Conservation (phyloP, 768 basidiomycete species). For the Phylloporus sp. region DNA sequence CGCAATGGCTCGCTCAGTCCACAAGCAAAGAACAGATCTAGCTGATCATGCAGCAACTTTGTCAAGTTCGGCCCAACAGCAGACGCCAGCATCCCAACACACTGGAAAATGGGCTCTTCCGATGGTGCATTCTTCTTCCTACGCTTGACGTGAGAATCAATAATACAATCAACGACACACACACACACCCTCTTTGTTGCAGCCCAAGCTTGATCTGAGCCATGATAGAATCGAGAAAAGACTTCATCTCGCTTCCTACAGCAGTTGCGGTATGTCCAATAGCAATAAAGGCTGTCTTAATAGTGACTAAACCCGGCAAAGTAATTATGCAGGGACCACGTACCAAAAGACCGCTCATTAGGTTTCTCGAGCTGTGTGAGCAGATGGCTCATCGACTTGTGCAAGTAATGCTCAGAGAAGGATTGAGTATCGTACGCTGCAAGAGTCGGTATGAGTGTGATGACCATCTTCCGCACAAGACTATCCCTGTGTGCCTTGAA, state of each 20-base stretch:
- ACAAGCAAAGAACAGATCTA: constrained; percentile 94
- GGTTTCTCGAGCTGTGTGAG: constrained; percentile 85
- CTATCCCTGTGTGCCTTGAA: constrained; percentile 86
- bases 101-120: constrained; percentile 96
- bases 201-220: constrained; percentile 84
- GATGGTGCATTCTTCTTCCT: constrained; percentile 87
- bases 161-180: background rate
- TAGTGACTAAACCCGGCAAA: background rate
- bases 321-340: constrained; percentile 10
- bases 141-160: constrained; percentile 2
- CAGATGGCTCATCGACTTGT: constrained; percentile 91
- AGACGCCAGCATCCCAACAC: constrained; percentile 91
- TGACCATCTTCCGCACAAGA: constrained; percentile 89
- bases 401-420: constrained; percentile 86
- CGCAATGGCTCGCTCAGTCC: constrained; percentile 87
- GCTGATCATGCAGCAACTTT: constrained; percentile 90
- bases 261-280: constrained; percentile 93
- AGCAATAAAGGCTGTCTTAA: constrained; percentile 78
- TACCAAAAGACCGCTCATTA: constrained; percentile 83
- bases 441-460: constrained; percentile 90
- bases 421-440: constrained; percentile 92
- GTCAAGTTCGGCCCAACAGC: constrained; percentile 96
- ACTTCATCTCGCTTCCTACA: constrained; percentile 92
- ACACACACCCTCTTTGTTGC: constrained; percentile 71
- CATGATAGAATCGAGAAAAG: constrained; percentile 91